Evolutionary conservation across 306 rosid species (phyloP).

Genomic region (Vicia sativa): DNA sequence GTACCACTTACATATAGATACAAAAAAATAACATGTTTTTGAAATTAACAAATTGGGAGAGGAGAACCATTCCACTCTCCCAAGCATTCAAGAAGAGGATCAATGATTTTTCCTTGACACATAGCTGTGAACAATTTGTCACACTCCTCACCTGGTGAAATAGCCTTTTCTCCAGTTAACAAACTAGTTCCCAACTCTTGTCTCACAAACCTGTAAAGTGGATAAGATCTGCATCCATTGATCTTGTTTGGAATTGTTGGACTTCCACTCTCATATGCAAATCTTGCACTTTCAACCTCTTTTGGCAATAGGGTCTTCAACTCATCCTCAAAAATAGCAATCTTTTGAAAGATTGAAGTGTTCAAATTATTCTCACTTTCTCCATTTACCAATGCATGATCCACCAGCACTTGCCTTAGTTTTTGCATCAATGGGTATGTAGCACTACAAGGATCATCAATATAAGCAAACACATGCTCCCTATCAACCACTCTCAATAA

Average conservation of each 20-base stretch:
- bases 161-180: slow-evolving; percentile 57
- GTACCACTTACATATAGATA: slow-evolving; percentile 13
- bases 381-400: too few species aligned
- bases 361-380: too few species aligned
- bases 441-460: too few species aligned
- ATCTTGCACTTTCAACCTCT: slow-evolving; percentile 34
- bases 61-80: slow-evolving; percentile 73
- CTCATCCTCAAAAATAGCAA: slow-evolving; percentile 51
- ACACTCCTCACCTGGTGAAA: too few species aligned
- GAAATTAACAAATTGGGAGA: slow-evolving; percentile 61
- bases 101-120: slow-evolving; percentile 47
- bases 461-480: too few species aligned
- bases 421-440: too few species aligned
- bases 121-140: slow-evolving; percentile 59
- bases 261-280: slow-evolving; percentile 62
- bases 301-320: too few species aligned
- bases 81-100: too few species aligned
- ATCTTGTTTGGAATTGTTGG: slow-evolving; percentile 59
- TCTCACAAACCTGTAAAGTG: slow-evolving; percentile 77
- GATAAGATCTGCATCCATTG: slow-evolving; percentile 74
- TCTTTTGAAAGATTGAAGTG: too few species aligned
- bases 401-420: too few species aligned
- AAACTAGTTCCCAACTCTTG: slow-evolving; percentile 58
- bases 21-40: neutral
- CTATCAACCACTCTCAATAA: too few species aligned